Conservation (phyloP, 1,284 basidiomycete species). For the Trametes sp. region DNA sequence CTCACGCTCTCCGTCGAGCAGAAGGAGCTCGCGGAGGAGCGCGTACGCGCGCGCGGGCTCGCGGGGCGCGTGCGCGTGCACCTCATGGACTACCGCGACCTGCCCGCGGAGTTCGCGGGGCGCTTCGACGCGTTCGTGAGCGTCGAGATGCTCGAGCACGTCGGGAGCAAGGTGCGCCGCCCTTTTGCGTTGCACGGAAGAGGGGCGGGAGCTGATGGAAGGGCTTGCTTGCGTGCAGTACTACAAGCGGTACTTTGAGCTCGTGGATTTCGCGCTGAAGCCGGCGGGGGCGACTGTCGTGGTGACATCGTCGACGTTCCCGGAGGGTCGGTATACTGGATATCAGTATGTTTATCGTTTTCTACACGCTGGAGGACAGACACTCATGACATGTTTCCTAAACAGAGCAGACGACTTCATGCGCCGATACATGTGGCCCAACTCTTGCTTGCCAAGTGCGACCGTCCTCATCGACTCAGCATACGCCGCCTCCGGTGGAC, state of each 20-base stretch:
- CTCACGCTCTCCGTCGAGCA: slow-evolving; percentile 89
- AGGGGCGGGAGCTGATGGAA: too few species aligned
- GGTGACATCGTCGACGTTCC: slow-evolving; percentile 86
- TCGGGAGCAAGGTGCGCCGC: slow-evolving; percentile 61
- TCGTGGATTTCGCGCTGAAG: slow-evolving; percentile 85
- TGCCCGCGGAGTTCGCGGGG: slow-evolving; percentile 78
- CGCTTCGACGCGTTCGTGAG: slow-evolving; percentile 89
- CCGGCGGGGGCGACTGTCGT: slow-evolving; percentile 72
- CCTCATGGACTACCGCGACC: slow-evolving; percentile 86
- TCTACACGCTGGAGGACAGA: background rate
- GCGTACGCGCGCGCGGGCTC: slow-evolving; percentile 77
- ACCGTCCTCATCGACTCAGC: slow-evolving; percentile 75
- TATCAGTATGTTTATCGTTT: slow-evolving; percentile 65
- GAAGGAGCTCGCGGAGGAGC: slow-evolving; percentile 85
- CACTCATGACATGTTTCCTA: background rate
- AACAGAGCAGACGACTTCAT: slow-evolving; percentile 86
- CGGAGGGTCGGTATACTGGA: slow-evolving; percentile 73
- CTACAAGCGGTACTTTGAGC: slow-evolving; percentile 80
- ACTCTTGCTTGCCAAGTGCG: slow-evolving; percentile 86
- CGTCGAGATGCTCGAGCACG: slow-evolving; percentile 93
- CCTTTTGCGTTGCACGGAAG: background rate
- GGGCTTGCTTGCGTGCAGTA: too few species aligned
- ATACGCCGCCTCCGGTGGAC: slow-evolving; percentile 68
- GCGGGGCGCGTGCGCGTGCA: slow-evolving; percentile 80
- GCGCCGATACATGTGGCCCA: slow-evolving; percentile 93